These are phyloP conservation scores for Hemerocallis citrina DNA, from an alignment of 106 monocot species.

Conservation along the genomic window DNA sequence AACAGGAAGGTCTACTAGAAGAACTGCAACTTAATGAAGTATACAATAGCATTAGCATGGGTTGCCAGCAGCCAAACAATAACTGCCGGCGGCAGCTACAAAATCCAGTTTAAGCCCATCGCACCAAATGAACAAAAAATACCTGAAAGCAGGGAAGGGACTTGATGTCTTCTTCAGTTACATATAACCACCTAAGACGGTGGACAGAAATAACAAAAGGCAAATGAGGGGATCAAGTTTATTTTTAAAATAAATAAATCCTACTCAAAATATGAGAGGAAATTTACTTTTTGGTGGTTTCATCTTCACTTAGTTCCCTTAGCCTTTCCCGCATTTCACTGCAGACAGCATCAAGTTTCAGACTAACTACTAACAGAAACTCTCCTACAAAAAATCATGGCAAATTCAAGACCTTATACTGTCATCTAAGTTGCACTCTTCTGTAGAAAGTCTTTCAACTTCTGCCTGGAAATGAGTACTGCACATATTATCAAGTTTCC, in stretches of 20 bases:
- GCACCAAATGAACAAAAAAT: neutral
- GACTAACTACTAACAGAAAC: neutral
- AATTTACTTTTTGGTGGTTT: constrained; percentile 25
- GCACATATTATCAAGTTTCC: neutral
- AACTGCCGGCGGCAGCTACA: too few relatives aligned
- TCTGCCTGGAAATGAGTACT: constrained; percentile 12
- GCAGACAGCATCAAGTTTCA: constrained; percentile 9
- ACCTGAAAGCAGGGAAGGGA: constrained; percentile 27
- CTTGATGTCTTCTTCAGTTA: constrained; percentile 35
- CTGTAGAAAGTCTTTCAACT: constrained; percentile 14
- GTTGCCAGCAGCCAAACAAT: neutral
- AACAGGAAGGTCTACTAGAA: neutral
- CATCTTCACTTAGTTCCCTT: constrained; percentile 30
- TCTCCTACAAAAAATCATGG: neutral
- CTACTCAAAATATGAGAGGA: neutral
- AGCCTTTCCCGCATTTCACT: constrained; percentile 28
- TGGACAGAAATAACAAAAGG: neutral
- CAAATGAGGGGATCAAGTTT: neutral
- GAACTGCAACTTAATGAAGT: neutral
- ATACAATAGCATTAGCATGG: neutral
- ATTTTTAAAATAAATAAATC: neutral
- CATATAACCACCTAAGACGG: constrained; percentile 22
- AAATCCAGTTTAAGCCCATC: neutral
- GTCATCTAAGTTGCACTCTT: constrained; percentile 21
- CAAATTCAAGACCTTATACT: constrained; percentile 20